A percentile compares a stretch with the other conserved stretches of the same genome.
Conservation (phyloP, 1,139 yeast genomes). For the Taphrina betulina region DNA sequence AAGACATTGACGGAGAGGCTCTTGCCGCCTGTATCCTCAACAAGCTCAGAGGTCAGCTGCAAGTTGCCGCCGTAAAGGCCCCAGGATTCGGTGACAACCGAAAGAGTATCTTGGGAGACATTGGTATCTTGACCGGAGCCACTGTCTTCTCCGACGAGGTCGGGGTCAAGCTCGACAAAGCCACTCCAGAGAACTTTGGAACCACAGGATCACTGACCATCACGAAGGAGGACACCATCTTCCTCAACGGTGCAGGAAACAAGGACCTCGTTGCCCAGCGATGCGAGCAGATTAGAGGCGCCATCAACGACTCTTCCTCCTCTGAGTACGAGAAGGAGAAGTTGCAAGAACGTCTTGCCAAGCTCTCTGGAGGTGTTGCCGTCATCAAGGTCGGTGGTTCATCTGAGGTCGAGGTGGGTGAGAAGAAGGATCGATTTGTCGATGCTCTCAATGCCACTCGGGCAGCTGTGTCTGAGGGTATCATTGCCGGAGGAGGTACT, state of each 20-base stretch:
- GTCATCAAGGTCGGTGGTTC: constrained; percentile 98
- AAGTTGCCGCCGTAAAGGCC: constrained; percentile 97
- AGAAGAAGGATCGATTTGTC: constrained; percentile 99
- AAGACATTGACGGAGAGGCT: constrained; percentile 98
- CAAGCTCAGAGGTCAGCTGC: constrained; percentile 98
- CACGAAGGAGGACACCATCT: constrained; percentile 96
- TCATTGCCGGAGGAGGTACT: constrained; percentile 99
- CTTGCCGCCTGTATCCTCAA: constrained; percentile 97
- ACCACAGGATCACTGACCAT: constrained; percentile 89
- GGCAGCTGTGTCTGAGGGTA: constrained; percentile 99
- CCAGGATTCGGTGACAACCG: constrained; percentile 99
- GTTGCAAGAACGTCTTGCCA: constrained; percentile 97
- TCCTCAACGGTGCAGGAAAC: constrained; percentile 92
- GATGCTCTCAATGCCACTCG: constrained; percentile 99
- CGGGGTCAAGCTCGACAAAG: constrained; percentile 95
- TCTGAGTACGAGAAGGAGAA: constrained; percentile 96
- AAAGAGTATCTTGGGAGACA: constrained; percentile 95
- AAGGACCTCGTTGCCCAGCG: constrained; percentile 85
- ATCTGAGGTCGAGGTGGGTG: constrained; percentile 98
- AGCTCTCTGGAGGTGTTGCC: constrained; percentile 98
- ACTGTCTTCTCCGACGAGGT: constrained; percentile 98
- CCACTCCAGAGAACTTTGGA: constrained; percentile 88
- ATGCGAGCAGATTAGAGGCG: constrained; percentile 92
- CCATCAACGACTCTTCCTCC: constrained; percentile 68
- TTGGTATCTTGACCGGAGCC: constrained; percentile 96